Conservation (phyloP, 768 basidiomycete genomes). For the Galerina marginata region DNA sequence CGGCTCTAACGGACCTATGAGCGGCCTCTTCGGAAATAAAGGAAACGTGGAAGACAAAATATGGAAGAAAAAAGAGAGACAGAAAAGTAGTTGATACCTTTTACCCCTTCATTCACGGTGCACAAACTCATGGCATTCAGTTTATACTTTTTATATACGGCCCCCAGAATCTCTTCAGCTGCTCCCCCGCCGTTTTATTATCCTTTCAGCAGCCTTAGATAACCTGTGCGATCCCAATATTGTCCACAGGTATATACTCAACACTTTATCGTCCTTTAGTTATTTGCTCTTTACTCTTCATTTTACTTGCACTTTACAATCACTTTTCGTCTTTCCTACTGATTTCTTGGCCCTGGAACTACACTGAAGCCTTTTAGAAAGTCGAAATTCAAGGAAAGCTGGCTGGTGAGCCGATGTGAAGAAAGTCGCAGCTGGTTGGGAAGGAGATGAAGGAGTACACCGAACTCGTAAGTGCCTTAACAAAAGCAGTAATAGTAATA, state of each 20-base stretch:
- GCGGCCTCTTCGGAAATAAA: not conserved
- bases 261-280: not conserved
- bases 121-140: not conserved
- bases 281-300: not conserved
- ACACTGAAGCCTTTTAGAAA: not conserved
- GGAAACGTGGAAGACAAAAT: not conserved
- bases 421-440: too few relatives aligned
- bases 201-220: not conserved
- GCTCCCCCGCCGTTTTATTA: not conserved
- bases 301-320: not conserved
- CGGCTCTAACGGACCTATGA: not conserved
- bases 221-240: not conserved
- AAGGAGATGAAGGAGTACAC: too few relatives aligned
- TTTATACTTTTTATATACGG: not conserved
- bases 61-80: not conserved
- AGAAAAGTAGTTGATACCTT: slow-evolving; percentile 1
- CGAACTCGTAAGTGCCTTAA: too few relatives aligned
- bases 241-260: not conserved
- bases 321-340: not conserved
- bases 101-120: slow-evolving; percentile 8
- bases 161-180: not conserved
- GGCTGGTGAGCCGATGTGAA: too few relatives aligned
- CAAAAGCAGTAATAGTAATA: not conserved
- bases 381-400: not conserved
- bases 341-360: not conserved